These are phyloP conservation scores for Sporothrix pallida DNA, from an alignment of 2,329 filamentous ascomycete species.

Conservation along the genomic window DNA sequence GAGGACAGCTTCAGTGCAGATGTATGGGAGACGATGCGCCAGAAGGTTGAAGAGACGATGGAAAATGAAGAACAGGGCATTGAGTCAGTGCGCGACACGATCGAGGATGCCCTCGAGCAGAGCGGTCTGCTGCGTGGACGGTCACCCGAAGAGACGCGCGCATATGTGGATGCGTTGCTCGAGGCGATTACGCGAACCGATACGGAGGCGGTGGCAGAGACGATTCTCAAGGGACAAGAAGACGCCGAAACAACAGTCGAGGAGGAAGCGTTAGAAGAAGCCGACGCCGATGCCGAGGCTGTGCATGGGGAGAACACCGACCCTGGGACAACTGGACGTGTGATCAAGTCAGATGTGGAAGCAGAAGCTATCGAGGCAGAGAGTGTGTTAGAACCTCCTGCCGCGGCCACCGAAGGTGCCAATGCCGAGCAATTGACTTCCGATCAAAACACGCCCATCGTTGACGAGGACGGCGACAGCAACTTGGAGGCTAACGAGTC, in stretches of 20 bases:
- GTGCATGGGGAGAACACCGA: not conserved
- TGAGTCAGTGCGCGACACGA: conserved; percentile 58
- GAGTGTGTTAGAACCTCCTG: no score
- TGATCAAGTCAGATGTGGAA: conserved; percentile 20
- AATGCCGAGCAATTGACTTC: not conserved
- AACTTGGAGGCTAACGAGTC: not conserved
- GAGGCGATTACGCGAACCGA: conserved; percentile 51
- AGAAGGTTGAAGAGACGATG: conserved; percentile 61
- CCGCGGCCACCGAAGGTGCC: conserved; percentile 35
- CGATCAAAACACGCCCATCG: not conserved
- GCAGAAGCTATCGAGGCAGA: conserved; percentile 39
- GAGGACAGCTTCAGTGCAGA: conserved; percentile 40
- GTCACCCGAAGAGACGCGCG: conserved; percentile 53
- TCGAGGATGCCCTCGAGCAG: conserved; percentile 61
- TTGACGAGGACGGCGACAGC: not conserved
- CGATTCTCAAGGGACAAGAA: conserved; percentile 31
- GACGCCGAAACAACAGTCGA: conserved; percentile 23
- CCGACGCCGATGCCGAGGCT: conserved; percentile 27
- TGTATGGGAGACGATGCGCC: conserved; percentile 61
- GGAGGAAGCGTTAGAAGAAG: conserved; percentile 32
- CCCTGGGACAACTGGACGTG: no score
- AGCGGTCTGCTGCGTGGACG: conserved; percentile 57
- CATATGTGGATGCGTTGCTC: conserved; percentile 58
- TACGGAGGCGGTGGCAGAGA: conserved; percentile 37
- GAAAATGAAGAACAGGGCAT: conserved; percentile 62